Evolutionary conservation across 495 filamentous ascomycete species (phyloP).

Genomic region (Tuber brumale): DNA sequence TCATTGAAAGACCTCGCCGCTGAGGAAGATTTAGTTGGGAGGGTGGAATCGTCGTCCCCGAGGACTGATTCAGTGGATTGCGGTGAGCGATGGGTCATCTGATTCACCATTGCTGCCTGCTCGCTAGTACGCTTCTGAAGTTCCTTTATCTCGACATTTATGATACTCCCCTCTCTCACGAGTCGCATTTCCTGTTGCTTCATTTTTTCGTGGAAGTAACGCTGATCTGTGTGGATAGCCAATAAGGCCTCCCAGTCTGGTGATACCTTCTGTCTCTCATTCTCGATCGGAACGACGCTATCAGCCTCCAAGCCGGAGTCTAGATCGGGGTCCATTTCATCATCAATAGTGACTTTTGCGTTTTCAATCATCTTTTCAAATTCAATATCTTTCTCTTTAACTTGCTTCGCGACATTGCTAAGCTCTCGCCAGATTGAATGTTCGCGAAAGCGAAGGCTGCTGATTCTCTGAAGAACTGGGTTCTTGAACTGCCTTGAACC

Average conservation of each 20-base stretch:
- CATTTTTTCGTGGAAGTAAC: background rate
- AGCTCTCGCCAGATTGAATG: slow-evolving; percentile 18
- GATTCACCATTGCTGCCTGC: background rate
- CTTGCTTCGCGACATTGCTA: slow-evolving; percentile 14
- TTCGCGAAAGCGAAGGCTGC: slow-evolving; percentile 10
- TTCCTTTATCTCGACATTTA: background rate
- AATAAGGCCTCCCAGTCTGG: background rate
- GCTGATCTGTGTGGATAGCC: background rate
- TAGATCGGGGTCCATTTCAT: background rate
- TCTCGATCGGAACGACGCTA: background rate
- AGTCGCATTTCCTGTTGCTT: slow-evolving; percentile 1
- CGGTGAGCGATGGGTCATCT: background rate
- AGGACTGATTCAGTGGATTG: background rate
- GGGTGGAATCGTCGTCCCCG: background rate
- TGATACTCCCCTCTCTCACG: background rate
- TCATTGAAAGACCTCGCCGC: background rate
- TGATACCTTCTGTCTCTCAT: background rate
- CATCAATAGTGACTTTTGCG: background rate
- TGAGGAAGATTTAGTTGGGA: background rate
- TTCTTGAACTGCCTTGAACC: background rate
- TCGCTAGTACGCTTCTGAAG: background rate
- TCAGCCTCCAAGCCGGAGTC: background rate
- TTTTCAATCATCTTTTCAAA: slow-evolving; percentile 18
- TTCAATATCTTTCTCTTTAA: slow-evolving; percentile 14
- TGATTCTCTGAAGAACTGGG: slow-evolving; percentile 16